Base-by-base conservation (phyloP, 805 yeast species). In the Isabelozyma pseudorhagii region DNA sequence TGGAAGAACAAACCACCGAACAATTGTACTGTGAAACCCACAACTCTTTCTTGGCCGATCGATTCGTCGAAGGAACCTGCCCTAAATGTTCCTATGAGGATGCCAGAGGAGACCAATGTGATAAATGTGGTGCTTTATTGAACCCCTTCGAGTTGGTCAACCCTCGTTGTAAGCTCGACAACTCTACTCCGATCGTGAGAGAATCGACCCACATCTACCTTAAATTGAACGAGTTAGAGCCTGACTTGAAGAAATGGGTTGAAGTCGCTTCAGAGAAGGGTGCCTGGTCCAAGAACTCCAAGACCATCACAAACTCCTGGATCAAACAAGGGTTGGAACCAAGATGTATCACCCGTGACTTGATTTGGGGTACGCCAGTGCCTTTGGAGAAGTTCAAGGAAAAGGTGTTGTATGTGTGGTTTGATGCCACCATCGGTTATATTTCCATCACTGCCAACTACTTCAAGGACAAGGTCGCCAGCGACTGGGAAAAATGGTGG, bases 91-190 rank as follows among this genome's bases (percentile, higher is more conserved):
- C 77, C 42, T 94, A 91, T 66, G 96, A 88, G 54, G 99, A 94
- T 67, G 99, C 99, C 31, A 84, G 99, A 70, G 99, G 99, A 60
- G 99, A 94, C 70, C 99, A 94, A 77, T 94, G 99, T 80, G 99
- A 94, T 70, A 85, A 85, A 62, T 94, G 99, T 78, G 99, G 99
- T 56, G 72, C 74, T 52, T 77, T 94, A 56, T 78, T 94, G 59
- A 88, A 93, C 67, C 97, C 99, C 46, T 87, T 91, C 62, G 98
- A 94, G 71, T 81, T 94, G 67, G 85, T 93, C 56, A 81, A 92
- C 55, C 98, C 99, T 48, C 88, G 96, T 60, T 94, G 99, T 82
- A 93, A 94, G 72, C 72, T 94, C 53, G 99, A 94, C 64, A 80
- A 82, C 58, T 79, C 90, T 43, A 77, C 86, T 9, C 99, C 99